These are phyloP conservation scores for Colletotrichum godetiae DNA, from an alignment of 2,329 filamentous ascomycete genomes.

Conservation along the genomic window DNA sequence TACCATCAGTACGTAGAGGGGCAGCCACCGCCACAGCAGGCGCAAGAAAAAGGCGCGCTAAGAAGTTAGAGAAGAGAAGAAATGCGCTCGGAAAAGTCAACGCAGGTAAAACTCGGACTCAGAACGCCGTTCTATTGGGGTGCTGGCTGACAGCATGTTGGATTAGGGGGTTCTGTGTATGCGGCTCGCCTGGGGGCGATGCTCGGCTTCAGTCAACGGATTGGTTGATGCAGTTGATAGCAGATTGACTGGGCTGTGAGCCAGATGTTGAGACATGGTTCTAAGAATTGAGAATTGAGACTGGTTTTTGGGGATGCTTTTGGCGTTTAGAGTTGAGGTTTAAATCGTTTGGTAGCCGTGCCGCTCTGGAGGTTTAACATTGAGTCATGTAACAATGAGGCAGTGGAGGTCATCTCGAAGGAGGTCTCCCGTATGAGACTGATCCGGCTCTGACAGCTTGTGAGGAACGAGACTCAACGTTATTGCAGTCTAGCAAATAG, in stretches of 20 bases:
- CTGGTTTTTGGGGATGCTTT: neutral
- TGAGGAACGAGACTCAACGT: too few species aligned
- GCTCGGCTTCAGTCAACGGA: neutral
- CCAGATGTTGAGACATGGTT: neutral
- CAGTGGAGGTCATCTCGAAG: too few species aligned
- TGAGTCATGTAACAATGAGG: neutral
- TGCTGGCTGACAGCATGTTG: neutral
- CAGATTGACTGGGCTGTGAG: neutral
- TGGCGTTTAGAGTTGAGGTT: neutral
- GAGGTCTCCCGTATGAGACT: too few species aligned
- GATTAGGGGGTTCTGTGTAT: neutral
- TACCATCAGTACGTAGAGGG: neutral
- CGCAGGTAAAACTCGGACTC: neutral
- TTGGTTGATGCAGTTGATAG: neutral
- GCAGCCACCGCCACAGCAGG: neutral
- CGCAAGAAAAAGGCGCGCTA: neutral
- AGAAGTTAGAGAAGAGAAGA: neutral
- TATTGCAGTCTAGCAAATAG: too few species aligned
- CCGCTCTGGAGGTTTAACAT: neutral
- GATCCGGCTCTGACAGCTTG: too few species aligned
- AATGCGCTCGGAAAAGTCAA: neutral
- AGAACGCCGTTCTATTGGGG: neutral
- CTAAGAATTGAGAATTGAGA: neutral
- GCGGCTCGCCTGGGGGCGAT: neutral
- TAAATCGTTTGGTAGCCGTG: neutral